Base-by-base conservation (phyloP, 257 asterid species). In the Lavandula angustifolia region DNA sequence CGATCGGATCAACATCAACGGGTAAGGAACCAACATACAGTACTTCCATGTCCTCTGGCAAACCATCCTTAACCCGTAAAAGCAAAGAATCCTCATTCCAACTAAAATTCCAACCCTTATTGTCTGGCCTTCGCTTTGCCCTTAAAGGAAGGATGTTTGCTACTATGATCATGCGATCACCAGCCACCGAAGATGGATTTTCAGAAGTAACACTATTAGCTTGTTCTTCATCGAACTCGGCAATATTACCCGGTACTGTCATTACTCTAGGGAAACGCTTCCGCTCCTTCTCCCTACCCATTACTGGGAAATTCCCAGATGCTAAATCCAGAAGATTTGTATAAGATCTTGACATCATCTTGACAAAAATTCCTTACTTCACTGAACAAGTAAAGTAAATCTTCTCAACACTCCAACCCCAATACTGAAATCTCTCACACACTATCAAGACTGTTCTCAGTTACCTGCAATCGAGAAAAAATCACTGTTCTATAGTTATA, bases 311-410 rank as follows among this genome's bases (percentile, higher is more conserved):
- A 82, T 88, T 88, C 76, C 92, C 96, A 11, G 95, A 80, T 58
- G 96, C 96, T 79, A 88, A 82, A 70, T 88, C 96, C 68, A 86
- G 70, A 52, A 88, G 92, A 76, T 88, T 88, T 14, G 96, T 86
- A 69, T 88, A 88, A 60, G 96, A 88, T 78, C 92, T 88, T 34
- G 96, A 88, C 85, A 88, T 82, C 96, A 88, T 86, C 77, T 77
- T 82, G 50, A 43, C 83, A 17, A 73, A 72, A 68, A 71, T 72
- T 59, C 70, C 61, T 71, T 56, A 40, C 48, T 13, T 8, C 66
- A 63, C 74, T 66, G 71, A 54, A 38, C 40, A 43, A 18, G 40
- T 14, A 67, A 62, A 55, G 56, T 18, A 48, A 44, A 61, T 2
- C 54, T 47, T 65, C 68, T 70, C 68, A 71, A 75, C 66, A 70